phyloP scores from a whole-genome alignment of 768 basidiomycete genomes.

The Cyathus striatus region DNA sequence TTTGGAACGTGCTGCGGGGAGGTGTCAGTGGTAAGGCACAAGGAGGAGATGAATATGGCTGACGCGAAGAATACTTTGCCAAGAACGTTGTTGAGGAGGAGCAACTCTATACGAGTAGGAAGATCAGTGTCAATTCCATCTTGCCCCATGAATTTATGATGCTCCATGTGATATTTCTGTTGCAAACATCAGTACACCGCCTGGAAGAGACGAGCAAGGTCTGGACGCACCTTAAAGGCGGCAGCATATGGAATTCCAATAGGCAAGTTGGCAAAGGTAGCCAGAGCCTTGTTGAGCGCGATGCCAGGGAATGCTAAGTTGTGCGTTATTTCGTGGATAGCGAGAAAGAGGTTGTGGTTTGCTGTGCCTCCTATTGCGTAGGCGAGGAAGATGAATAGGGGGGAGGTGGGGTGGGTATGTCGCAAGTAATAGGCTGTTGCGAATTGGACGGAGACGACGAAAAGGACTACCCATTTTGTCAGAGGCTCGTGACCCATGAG shows the following conservation, averaged over 20 bases:
- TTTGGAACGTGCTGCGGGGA: slow-evolving; percentile 81
- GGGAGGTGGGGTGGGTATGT: slow-evolving; percentile 62
- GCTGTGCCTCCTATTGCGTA: slow-evolving; percentile 90
- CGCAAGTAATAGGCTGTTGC: slow-evolving; percentile 59
- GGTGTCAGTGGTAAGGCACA: neutral
- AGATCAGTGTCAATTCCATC: slow-evolving; percentile 96
- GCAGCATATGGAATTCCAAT: slow-evolving; percentile 95
- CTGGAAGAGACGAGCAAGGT: neutral
- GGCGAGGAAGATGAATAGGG: slow-evolving; percentile 67
- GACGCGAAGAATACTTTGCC: slow-evolving; percentile 98
- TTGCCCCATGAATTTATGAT: slow-evolving; percentile 93
- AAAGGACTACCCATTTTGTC: slow-evolving; percentile 86
- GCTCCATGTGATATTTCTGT: slow-evolving; percentile 90
- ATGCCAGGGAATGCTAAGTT: slow-evolving; percentile 90
- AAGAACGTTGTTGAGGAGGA: slow-evolving; percentile 89
- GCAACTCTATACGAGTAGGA: slow-evolving; percentile 79
- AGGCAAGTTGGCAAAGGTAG: slow-evolving; percentile 88
- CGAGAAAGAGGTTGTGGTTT: slow-evolving; percentile 97
- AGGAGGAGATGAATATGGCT: slow-evolving; percentile 21
- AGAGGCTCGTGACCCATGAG: slow-evolving; percentile 94
- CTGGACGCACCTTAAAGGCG: slow-evolving; percentile 75
- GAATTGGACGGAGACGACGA: slow-evolving; percentile 79
- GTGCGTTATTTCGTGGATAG: slow-evolving; percentile 98
- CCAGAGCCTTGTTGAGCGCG: slow-evolving; percentile 77
- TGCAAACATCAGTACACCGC: neutral